Percentiles rank a stretch among this genome's conserved stretches.
Evolutionary conservation across 176 grass and related monocot species (phyloP).

Genomic region (Carex pumila): DNA sequence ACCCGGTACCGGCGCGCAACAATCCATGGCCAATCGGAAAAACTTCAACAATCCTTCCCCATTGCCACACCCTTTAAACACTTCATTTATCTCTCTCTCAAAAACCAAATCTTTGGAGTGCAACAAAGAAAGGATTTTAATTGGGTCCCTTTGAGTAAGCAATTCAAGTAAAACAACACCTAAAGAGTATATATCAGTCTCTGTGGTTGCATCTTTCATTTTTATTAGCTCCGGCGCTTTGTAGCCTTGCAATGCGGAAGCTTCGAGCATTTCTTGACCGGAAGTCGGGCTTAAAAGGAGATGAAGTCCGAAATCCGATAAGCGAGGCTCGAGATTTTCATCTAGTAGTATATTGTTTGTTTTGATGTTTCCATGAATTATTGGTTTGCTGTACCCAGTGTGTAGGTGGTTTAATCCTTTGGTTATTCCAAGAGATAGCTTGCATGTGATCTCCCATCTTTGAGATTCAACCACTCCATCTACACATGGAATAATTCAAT

Average conservation of each 20-base stretch:
- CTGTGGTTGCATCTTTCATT: constrained; percentile 24
- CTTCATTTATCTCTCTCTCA: constrained; percentile 32
- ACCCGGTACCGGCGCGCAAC: constrained; percentile 22
- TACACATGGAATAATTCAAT: constrained; percentile 9
- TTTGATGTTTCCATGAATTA: constrained; percentile 47
- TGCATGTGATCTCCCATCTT: constrained; percentile 40
- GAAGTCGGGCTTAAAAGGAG: constrained; percentile 18
- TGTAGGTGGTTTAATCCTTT: constrained; percentile 36
- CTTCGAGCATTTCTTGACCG: constrained; percentile 39
- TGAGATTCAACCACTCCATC: constrained; percentile 43
- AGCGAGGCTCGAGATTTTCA: constrained; percentile 30
- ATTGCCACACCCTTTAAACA: constrained; percentile 28
- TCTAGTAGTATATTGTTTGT: constrained; percentile 41
- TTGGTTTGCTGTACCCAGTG: constrained; percentile 14
- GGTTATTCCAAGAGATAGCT: constrained; percentile 34
- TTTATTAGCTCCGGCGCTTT: constrained; percentile 42
- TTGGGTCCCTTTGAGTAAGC: constrained; percentile 40
- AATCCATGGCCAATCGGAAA: constrained; percentile 41
- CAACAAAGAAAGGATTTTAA: constrained; percentile 21
- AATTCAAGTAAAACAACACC: constrained; percentile 43
- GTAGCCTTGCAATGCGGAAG: constrained; percentile 17
- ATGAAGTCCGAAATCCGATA: constrained; percentile 44
- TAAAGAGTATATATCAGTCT: constrained; percentile 32
- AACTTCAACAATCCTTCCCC: constrained; percentile 26
- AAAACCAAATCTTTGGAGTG: constrained; percentile 28